These are phyloP conservation scores for Myriosclerotinia scirpicola DNA, from an alignment of 2,329 filamentous ascomycete genomes.

Conservation along the genomic window DNA sequence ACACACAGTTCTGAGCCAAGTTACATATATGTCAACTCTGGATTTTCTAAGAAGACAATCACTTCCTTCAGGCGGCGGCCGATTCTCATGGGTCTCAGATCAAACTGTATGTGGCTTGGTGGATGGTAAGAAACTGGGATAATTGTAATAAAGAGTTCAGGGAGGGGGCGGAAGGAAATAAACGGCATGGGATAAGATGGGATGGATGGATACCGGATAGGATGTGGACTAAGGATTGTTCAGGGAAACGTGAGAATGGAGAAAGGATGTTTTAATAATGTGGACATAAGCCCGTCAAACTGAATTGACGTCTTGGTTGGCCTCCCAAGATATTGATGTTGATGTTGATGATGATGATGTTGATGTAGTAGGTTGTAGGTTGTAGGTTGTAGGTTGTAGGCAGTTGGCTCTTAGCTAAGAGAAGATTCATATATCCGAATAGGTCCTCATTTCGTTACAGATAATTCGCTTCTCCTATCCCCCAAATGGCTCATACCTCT, in stretches of 20 bases:
- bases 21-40: slow-evolving; percentile 10
- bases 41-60: slow-evolving; percentile 5
- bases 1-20: slow-evolving; percentile 1
- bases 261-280: background rate
- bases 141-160: background rate
- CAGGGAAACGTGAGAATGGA: slow-evolving; percentile 20
- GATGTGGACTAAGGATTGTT: slow-evolving; percentile 17
- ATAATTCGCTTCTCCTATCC: background rate
- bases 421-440: background rate
- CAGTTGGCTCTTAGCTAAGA: background rate
- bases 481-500: background rate
- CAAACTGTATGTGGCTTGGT: slow-evolving; percentile 7
- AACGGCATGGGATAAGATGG: slow-evolving; percentile 5
- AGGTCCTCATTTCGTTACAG: background rate
- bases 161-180: slow-evolving; percentile 8
- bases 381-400: background rate
- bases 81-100: slow-evolving; percentile 19
- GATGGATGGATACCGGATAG: slow-evolving; percentile 11
- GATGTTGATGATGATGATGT: background rate
- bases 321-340: background rate
- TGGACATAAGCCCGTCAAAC: slow-evolving; percentile 8
- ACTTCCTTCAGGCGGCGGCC: slow-evolving; percentile 20
- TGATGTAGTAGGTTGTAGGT: background rate
- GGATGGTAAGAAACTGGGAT: slow-evolving; percentile 17
- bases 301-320: background rate